Percentiles rank a stretch among this genome's conserved stretches.
Conservation (phyloP, 768 basidiomycete species). For the Russula olivacea region DNA sequence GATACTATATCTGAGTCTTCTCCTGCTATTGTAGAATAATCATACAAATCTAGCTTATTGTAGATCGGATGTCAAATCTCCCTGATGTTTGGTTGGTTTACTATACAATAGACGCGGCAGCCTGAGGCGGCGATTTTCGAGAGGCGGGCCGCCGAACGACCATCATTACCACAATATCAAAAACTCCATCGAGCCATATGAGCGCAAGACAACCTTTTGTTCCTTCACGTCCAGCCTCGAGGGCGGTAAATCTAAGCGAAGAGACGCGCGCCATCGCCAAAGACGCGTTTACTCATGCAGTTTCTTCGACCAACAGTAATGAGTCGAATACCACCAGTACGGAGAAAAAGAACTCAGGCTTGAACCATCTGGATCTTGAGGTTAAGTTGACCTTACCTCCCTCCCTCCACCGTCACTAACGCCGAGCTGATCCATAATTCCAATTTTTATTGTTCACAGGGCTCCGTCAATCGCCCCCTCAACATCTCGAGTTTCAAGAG, state of each 20-base stretch:
- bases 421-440: neutral
- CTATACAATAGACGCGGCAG: too few relatives aligned
- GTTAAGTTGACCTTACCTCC: neutral
- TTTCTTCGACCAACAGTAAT: neutral
- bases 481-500: conserved; percentile 18
- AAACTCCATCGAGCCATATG: neutral
- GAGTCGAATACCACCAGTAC: neutral
- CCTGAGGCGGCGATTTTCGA: too few relatives aligned
- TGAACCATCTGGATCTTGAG: neutral
- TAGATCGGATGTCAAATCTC: neutral
- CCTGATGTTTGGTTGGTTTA: too few relatives aligned
- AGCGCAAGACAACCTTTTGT: conserved; percentile 22
- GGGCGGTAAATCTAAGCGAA: conserved; percentile 3
- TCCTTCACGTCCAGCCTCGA: conserved; percentile 18
- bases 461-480: neutral
- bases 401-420: neutral
- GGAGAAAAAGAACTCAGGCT: neutral
- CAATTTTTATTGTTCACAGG: neutral
- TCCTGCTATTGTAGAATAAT: conserved; percentile 16
- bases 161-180: neutral
- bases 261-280: neutral
- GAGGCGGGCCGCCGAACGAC: conserved; percentile 1
- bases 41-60: neutral
- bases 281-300: neutral
- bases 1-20: conserved; percentile 22